phyloP scores from a whole-genome alignment of 108 stramenopile genomes.

The Nitzschia sp. region DNA sequence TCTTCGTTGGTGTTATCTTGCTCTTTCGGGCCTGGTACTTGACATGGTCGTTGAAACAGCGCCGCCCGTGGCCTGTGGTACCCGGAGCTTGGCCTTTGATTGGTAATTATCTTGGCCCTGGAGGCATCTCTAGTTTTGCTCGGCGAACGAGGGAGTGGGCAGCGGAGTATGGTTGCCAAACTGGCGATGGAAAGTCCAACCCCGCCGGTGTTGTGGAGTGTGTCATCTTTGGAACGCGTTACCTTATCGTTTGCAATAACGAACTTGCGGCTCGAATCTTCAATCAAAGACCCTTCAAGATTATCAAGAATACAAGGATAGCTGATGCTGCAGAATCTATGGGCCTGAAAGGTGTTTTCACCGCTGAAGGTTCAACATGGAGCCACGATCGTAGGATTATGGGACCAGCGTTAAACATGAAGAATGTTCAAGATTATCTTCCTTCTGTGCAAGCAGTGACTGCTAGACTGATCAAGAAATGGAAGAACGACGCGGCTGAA shows the following conservation, averaged over 20 bases:
- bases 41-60: too few species aligned
- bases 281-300: constrained; percentile 4
- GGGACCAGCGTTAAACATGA: constrained; percentile 29
- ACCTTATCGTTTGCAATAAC: constrained; percentile 25
- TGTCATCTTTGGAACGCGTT: constrained; percentile 8
- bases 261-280: constrained; percentile 12
- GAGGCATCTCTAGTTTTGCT: neutral
- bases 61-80: neutral
- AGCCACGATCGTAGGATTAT: constrained; percentile 28
- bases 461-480: constrained; percentile 17
- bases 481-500: neutral
- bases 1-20: too few species aligned
- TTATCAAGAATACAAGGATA: neutral
- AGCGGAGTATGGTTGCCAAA: neutral
- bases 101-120: neutral
- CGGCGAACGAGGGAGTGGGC: neutral
- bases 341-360: constrained; percentile 22
- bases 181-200: constrained; percentile 18
- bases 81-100: neutral
- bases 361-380: constrained; percentile 34
- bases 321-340: neutral
- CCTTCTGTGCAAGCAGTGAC: constrained; percentile 9
- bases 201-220: constrained; percentile 20
- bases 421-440: constrained; percentile 24
- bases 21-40: too few species aligned